A percentile compares a stretch with the other conserved stretches of the same genome.
phyloP scores from a whole-genome alignment of 2,329 filamentous ascomycete species.

The Fusarium fujikuroi region DNA sequence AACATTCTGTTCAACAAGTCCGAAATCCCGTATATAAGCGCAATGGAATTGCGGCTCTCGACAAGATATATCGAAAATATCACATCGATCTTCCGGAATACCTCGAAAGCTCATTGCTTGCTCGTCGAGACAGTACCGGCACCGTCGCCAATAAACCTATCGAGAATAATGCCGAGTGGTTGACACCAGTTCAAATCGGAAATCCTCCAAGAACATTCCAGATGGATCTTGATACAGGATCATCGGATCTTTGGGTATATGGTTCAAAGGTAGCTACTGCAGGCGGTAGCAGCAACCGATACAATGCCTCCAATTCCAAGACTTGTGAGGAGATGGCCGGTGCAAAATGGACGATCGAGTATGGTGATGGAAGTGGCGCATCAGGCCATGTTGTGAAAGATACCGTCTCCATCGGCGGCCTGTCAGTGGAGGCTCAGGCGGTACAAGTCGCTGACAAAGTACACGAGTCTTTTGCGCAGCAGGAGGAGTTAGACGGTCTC shows the following conservation, averaged over 20 bases:
- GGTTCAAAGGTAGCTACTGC: conserved; percentile 56
- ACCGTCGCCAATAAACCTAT: conserved; percentile 46
- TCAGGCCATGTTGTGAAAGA: conserved; percentile 57
- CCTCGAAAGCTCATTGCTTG: conserved; percentile 35
- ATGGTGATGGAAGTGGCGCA: conserved; percentile 58
- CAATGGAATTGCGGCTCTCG: conserved; percentile 49
- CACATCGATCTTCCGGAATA: conserved; percentile 46
- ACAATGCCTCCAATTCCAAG: conserved; percentile 52
- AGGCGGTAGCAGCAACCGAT: conserved; percentile 52
- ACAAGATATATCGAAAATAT: conserved; percentile 52
- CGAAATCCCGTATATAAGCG: conserved; percentile 50
- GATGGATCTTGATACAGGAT: conserved; percentile 59
- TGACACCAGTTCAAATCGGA: conserved; percentile 55
- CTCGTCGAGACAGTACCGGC: conserved; percentile 43
- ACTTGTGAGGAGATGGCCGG: conserved; percentile 52
- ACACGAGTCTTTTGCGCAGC: conserved; percentile 53
- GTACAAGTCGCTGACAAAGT: conserved; percentile 57
- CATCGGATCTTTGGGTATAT: conserved; percentile 61
- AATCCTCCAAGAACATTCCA: conserved; percentile 55
- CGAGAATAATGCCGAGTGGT: conserved; percentile 51
- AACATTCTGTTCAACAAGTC: conserved; percentile 50
- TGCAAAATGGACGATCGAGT: conserved; percentile 55
- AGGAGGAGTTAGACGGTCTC: conserved; percentile 54
- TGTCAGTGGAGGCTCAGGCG: conserved; percentile 54
- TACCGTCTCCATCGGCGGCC: conserved; percentile 55